Base-by-base conservation (phyloP, 1,139 yeast species). In the Yamadazyma songkhlaensis region DNA sequence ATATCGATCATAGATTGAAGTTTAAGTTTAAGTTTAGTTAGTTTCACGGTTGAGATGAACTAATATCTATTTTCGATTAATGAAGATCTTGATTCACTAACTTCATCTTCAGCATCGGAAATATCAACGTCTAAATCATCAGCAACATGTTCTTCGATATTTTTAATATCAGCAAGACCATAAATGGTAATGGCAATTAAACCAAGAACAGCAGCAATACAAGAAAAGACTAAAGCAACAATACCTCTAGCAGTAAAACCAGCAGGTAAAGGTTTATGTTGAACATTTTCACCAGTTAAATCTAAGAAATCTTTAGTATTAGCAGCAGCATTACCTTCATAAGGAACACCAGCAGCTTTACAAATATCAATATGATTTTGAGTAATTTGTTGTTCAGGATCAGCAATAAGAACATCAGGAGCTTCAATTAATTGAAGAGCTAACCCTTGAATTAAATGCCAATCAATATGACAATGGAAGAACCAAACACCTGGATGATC, bases 391-490 rank as follows among this genome's bases (percentile, higher is more conserved):
- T 70, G 72, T 6, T 53, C 43, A 8, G 54, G 45, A 24, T 61
- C 59, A 28, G 55, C 47, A 51, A 78, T 79, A 30, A 83, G 57
- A 21, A 63, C 61, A 27, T 64, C 49, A 14, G 96, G 96, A 29
- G 87, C 89, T 63, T 87, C 96, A 35, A 87, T 67, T 28, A 84
- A 72, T 2, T 77, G 72, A 41, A 82, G 64, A 11, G 89, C 90
- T 44, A 88, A 72, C 44, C 96, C 96, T 62, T 87, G 96, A 52
- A 79, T 81, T 68, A 88, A 74, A 67, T 88, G 96, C 96, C 96
- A 88, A 54, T 88, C 96, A 48, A 88, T 82, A 54, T 88, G 96
- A 64, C 96, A 89, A 60, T 88, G 96, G 86, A 88, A 88, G 54
- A 84, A 72, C 95, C 95, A 87, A 29, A 86, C 88, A 53, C 96